These are phyloP conservation scores for Capillidium heterosporum DNA, from an alignment of 371 early-diverging fungal species.

Conservation along the genomic window DNA sequence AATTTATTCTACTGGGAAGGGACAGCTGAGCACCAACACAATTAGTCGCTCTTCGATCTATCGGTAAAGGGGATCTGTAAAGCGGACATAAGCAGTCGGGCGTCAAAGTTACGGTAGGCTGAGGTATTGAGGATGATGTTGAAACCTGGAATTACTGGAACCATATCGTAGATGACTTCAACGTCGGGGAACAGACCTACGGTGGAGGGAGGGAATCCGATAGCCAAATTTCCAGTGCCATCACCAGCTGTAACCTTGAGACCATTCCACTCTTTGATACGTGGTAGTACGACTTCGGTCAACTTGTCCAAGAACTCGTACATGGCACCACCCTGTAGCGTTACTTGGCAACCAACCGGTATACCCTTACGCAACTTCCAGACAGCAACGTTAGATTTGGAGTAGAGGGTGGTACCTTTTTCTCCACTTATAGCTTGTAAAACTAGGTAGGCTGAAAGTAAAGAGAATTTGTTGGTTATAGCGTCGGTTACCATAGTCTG, in stretches of 20 bases:
- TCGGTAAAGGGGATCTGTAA: conserved; percentile 66
- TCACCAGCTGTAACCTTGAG: conserved; percentile 55
- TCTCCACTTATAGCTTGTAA: conserved; percentile 77
- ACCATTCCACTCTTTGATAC: conserved; percentile 82
- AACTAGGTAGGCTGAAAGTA: conserved; percentile 78
- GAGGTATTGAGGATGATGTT: conserved; percentile 72
- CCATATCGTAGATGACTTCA: conserved; percentile 83
- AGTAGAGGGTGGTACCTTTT: conserved; percentile 62
- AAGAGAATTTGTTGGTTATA: conserved; percentile 65
- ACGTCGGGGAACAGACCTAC: conserved; percentile 89
- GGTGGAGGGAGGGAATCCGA: conserved; percentile 67
- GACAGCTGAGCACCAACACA: no score
- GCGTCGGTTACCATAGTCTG: conserved; percentile 73
- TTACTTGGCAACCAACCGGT: conserved; percentile 73
- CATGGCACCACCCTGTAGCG: conserved; percentile 67
- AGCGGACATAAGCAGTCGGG: conserved; percentile 68
- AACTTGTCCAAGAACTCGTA: conserved; percentile 88
- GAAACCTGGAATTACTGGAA: conserved; percentile 74
- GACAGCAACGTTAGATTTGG: conserved; percentile 56
- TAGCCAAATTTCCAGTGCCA: conserved; percentile 61
- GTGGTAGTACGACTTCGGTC: conserved; percentile 81
- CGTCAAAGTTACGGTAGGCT: conserved; percentile 60
- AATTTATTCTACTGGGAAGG: no score
- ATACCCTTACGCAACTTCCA: conserved; percentile 74
- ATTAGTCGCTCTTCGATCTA: not conserved